Evolutionary conservation across 441 rosid genomes (phyloP).

Genomic region (Gossypium gossypioides): DNA sequence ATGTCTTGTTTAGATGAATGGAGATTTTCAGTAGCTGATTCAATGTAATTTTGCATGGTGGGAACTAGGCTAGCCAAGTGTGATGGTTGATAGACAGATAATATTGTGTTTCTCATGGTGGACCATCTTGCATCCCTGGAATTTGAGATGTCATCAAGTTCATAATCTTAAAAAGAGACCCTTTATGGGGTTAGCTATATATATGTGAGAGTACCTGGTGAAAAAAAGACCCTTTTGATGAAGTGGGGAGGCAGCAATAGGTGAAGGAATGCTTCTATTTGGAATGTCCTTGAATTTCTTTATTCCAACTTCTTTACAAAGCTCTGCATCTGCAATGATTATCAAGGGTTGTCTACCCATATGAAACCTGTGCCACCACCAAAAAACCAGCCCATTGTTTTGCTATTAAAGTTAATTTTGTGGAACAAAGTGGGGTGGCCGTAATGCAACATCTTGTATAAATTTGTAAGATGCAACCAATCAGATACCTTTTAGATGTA

Average conservation of each 20-base stretch:
- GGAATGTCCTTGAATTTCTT: slow-evolving; percentile 76
- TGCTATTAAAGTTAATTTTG: not conserved
- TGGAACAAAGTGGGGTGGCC: not conserved
- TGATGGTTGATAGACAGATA: slow-evolving; percentile 91
- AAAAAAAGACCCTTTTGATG: slow-evolving; percentile 94
- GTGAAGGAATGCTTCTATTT: slow-evolving; percentile 94
- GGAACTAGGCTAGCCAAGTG: slow-evolving; percentile 71
- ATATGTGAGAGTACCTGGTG: slow-evolving; percentile 41
- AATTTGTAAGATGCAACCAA: not conserved
- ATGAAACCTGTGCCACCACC: slow-evolving; percentile 55
- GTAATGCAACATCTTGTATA: not conserved
- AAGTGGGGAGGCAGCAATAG: slow-evolving; percentile 86
- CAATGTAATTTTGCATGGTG: slow-evolving; percentile 62
- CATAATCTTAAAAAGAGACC: not conserved
- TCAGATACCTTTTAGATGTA: not conserved
- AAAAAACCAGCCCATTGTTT: not conserved
- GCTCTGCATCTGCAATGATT: slow-evolving; percentile 73
- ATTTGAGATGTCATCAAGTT: not conserved
- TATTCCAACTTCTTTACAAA: slow-evolving; percentile 82
- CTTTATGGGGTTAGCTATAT: too few relatives aligned
- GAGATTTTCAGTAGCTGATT: slow-evolving; percentile 50
- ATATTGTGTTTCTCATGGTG: slow-evolving; percentile 72
- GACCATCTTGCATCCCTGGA: slow-evolving; percentile 81
- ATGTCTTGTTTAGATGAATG: slow-evolving; percentile 35
- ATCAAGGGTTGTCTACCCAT: slow-evolving; percentile 92